Evolutionary conservation across 352 stramenopile genomes (phyloP), one percentile per base, ranked within the genome.

Genomic region (Phytophthora megakarya): DNA sequence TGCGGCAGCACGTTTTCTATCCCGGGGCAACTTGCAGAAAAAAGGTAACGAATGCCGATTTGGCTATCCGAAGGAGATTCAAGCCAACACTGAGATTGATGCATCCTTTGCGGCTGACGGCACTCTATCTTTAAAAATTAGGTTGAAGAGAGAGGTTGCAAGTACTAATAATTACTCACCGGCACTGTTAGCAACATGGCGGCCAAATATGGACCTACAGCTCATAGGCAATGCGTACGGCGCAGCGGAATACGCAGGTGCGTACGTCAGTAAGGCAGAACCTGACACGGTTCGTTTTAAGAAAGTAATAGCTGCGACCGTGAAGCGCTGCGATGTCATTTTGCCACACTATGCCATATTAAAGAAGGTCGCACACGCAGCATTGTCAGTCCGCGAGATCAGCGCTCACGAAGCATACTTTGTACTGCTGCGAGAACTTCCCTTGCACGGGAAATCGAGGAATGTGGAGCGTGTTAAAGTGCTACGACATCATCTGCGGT

Each of bases 131-230:
- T 16, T 67, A 1, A 50, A 33, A 3, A 42, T 68, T 5, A 4
- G 22, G 0, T 44, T 49, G 6, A 37, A 65, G 44, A 12, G 51
- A 52, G 21, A 61, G 7, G 8, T 25, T 16, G 2, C 48, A 9
- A 33, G 6, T 3, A 61, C 48, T 0, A 68, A 67, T 30, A 64
- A 61, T 10, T 72, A 53, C 26, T 47, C 11, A 3, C 44, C 37
- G 0, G 2, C 21, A 23, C 38, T 63, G 1, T 38, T 49, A 1
- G 22, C 12, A 48, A 28, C 12, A 0, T 73, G 65, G 59, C 22
- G 65, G 2, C 65, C 64, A 15, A 74, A 77, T 21, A 77, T 74
- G 65, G 65, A 75, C 30, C 46, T 75, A 0, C 53, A 73, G 18
- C 3, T 52, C 3, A 61, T 75, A 19, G 62, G 61, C 0, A 78